These are phyloP conservation scores for Hypoxylon sp. DNA, from an alignment of 2,329 filamentous ascomycete species.

Conservation along the genomic window DNA sequence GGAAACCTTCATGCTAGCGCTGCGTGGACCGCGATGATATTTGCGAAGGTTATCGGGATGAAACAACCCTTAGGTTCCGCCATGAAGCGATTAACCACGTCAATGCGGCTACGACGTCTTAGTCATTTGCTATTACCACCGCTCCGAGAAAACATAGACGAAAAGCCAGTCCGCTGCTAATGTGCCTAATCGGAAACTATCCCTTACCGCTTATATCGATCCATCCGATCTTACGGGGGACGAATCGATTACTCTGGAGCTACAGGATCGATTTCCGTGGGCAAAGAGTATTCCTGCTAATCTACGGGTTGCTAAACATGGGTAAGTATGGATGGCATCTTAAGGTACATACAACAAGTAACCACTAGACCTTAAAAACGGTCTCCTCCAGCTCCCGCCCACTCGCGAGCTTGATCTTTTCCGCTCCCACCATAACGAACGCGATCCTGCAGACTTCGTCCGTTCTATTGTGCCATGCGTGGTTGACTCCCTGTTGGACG, in stretches of 20 bases:
- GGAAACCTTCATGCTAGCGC: slow-evolving; percentile 48
- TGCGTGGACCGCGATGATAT: slow-evolving; percentile 50
- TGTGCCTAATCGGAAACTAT: neutral
- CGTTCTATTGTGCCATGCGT: slow-evolving; percentile 59
- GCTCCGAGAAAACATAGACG: neutral
- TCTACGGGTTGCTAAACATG: slow-evolving; percentile 35
- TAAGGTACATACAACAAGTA: slow-evolving; percentile 48
- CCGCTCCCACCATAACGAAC: slow-evolving; percentile 52
- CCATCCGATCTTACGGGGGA: slow-evolving; percentile 17
- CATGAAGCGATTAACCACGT: slow-evolving; percentile 46
- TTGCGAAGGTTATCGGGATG: slow-evolving; percentile 52
- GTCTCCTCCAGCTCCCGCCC: slow-evolving; percentile 51
- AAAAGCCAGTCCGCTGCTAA: slow-evolving; percentile 17
- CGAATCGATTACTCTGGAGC: slow-evolving; percentile 2
- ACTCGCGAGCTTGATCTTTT: slow-evolving; percentile 50
- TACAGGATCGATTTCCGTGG: slow-evolving; percentile 7
- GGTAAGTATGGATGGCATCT: slow-evolving; percentile 52
- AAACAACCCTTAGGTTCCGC: slow-evolving; percentile 49
- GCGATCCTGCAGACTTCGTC: slow-evolving; percentile 50
- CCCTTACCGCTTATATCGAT: neutral
- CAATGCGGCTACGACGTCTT: neutral
- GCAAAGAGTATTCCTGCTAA: slow-evolving; percentile 7
- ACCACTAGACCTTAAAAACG: slow-evolving; percentile 34
- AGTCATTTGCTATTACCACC: neutral
- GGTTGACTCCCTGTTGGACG: slow-evolving; percentile 54